Conservation (phyloP, 2,329 filamentous ascomycete species). For the Ophiostoma perfectum region DNA sequence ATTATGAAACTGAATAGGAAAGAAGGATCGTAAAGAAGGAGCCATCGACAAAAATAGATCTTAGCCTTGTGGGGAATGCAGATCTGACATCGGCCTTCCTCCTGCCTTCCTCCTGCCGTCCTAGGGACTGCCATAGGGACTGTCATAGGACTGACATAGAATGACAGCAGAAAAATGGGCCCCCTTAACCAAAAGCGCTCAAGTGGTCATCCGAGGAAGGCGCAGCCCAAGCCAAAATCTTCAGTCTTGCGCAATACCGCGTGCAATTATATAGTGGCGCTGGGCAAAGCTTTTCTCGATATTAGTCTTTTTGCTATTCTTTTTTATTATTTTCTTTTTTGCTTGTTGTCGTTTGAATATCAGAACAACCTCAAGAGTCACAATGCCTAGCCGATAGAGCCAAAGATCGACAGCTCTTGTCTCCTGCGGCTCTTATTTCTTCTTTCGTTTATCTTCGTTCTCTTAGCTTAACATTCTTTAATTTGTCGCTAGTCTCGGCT, state of each 20-base stretch:
- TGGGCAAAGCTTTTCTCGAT: conserved; percentile 1
- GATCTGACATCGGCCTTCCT: not conserved
- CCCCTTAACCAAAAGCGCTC: not conserved
- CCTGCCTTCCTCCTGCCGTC: not conserved
- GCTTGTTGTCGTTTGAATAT: too few species aligned
- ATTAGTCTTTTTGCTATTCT: not conserved
- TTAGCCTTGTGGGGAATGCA: conserved; percentile 6
- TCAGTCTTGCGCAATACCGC: not conserved
- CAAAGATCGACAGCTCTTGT: not conserved
- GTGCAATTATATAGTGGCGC: not conserved
- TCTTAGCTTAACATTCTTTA: too few species aligned
- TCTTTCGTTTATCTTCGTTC: not conserved
- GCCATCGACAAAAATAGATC: not conserved
- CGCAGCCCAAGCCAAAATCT: not conserved
- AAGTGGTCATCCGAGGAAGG: conserved; percentile 5
- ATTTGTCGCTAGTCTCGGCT: too few species aligned
- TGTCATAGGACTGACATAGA: too few species aligned
- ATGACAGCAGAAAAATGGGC: too few species aligned
- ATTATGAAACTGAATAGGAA: not conserved
- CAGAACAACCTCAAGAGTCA: too few species aligned
- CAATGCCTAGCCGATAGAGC: not conserved
- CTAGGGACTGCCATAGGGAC: too few species aligned
- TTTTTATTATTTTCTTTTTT: not conserved
- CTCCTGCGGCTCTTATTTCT: not conserved
- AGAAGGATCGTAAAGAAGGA: conserved; percentile 3